These are phyloP conservation scores for Gyrodon lividus DNA, from an alignment of 768 basidiomycete species.

Conservation along the genomic window DNA sequence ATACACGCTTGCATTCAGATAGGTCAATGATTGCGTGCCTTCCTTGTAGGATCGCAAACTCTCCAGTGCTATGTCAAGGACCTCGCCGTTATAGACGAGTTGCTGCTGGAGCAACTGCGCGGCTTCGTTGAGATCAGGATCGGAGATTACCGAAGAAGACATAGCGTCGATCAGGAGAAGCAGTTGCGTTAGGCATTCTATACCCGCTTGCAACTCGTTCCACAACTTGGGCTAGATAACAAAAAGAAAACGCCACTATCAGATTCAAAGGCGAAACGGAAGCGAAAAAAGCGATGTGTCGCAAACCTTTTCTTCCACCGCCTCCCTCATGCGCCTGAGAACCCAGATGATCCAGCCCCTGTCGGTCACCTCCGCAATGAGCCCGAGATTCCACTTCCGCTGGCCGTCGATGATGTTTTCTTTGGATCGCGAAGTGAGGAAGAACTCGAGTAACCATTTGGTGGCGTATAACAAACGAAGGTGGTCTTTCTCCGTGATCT, in stretches of 20 bases:
- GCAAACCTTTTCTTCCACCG: slow-evolving; percentile 87
- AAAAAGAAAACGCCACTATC: slow-evolving; percentile 10
- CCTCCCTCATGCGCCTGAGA: slow-evolving; percentile 81
- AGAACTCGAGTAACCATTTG: slow-evolving; percentile 93
- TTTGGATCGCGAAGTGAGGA: slow-evolving; percentile 51
- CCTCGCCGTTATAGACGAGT: slow-evolving; percentile 92
- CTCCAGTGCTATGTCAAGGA: slow-evolving; percentile 83
- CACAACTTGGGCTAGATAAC: slow-evolving; percentile 78
- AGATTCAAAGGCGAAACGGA: slow-evolving; percentile 2
- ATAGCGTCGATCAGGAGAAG: slow-evolving; percentile 87
- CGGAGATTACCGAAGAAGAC: slow-evolving; percentile 48
- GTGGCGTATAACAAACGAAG: slow-evolving; percentile 83
- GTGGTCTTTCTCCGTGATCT: slow-evolving; percentile 94
- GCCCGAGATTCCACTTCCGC: slow-evolving; percentile 60
- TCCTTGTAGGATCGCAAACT: slow-evolving; percentile 77
- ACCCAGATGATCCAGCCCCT: slow-evolving; percentile 90
- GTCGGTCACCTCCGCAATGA: slow-evolving; percentile 84
- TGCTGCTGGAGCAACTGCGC: slow-evolving; percentile 84
- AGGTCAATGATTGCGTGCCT: slow-evolving; percentile 74
- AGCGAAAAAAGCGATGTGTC: slow-evolving; percentile 4
- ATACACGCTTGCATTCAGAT: slow-evolving; percentile 83
- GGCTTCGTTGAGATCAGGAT: slow-evolving; percentile 58
- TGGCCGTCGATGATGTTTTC: slow-evolving; percentile 32
- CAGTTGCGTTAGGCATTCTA: slow-evolving; percentile 92
- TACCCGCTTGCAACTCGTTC: slow-evolving; percentile 91